Base-by-base conservation (phyloP, 768 basidiomycete genomes). In the Gloeophyllum trabeum region DNA sequence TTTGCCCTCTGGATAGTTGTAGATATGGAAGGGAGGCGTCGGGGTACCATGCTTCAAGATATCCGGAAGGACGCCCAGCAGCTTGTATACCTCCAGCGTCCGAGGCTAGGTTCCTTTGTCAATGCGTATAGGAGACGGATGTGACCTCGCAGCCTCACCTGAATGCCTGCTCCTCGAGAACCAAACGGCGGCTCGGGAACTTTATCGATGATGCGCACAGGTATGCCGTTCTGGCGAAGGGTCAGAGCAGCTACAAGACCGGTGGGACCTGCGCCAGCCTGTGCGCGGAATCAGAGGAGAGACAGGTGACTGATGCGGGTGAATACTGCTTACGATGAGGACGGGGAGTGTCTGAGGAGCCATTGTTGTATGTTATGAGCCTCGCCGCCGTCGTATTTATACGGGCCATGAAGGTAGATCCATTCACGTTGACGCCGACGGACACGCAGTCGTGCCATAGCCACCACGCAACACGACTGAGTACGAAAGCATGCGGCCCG, bases 31-130 rank as follows among this genome's bases (percentile, higher is more conserved):
- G 53, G 1, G 55, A 54, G 4, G 53, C 45, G 1, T 58, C 41
- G 1, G 46, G 44, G 18, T 46, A 59, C n/a, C 60, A 56, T n/a
- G 21, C 49, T 26, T 61, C 52, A 63, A 23, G 4, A 67, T 57
- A n/a, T 67, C 60, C 20, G 63, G 61, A 13, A 61, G 51, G 16
- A 62, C 57, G 10, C 63, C 54, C 23, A 75, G 57, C 36, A 58
- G 56, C 14, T 61, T 54, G 41, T 69, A 66, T 3, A 69, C 47
- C 49, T 75, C 45, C 3, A 36, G 40, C 10, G 45, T 42, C 14
- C 45, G 21, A 18, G 40, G 34, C 45, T 46, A 22, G 16, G 28
- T 10, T 32, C 28, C 10, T 32, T 10, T 3, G 18, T 40, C 24
- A 4, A 14, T 14, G 7, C 24, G 24, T 20, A 18, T 13, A n/a